phyloP scores from a whole-genome alignment of 306 rosid genomes.

The Glycine latifolia region DNA sequence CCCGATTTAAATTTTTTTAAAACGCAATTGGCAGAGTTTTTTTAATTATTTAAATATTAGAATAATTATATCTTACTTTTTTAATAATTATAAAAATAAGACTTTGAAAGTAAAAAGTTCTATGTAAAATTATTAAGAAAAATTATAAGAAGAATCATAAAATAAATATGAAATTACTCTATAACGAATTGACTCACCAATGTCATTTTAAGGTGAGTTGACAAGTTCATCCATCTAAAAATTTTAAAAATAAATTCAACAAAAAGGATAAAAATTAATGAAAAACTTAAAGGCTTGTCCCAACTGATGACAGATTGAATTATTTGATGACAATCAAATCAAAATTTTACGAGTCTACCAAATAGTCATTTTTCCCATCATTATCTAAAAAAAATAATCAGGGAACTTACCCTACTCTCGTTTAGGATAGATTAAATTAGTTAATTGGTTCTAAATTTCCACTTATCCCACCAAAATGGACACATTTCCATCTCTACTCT shows the following conservation, averaged over 20 bases:
- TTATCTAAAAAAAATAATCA: too few species aligned
- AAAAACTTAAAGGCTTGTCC: not conserved
- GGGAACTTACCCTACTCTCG: not conserved
- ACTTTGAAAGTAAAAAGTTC: too few species aligned
- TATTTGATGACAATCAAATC: not conserved
- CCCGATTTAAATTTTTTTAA: too few species aligned
- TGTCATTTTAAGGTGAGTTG: not conserved
- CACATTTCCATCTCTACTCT: not conserved
- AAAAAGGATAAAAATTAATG: not conserved
- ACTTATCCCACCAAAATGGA: too few species aligned
- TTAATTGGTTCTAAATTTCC: not conserved
- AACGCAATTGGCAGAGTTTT: too few species aligned
- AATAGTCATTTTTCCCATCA: not conserved
- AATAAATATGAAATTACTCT: not conserved
- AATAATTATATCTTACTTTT: too few species aligned
- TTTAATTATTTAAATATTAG: too few species aligned
- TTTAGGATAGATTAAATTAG: not conserved
- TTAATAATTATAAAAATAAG: too few species aligned
- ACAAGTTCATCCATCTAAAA: not conserved
- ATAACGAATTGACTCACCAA: not conserved
- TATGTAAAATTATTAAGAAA: not conserved
- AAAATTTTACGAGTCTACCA: not conserved
- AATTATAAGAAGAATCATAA: too few species aligned
- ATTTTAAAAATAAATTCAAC: too few species aligned
- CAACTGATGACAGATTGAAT: not conserved